Percentiles rank a stretch among this genome's conserved stretches.
Evolutionary conservation across 257 asterid genomes (phyloP).

Genomic region (Handroanthus guayacan): DNA sequence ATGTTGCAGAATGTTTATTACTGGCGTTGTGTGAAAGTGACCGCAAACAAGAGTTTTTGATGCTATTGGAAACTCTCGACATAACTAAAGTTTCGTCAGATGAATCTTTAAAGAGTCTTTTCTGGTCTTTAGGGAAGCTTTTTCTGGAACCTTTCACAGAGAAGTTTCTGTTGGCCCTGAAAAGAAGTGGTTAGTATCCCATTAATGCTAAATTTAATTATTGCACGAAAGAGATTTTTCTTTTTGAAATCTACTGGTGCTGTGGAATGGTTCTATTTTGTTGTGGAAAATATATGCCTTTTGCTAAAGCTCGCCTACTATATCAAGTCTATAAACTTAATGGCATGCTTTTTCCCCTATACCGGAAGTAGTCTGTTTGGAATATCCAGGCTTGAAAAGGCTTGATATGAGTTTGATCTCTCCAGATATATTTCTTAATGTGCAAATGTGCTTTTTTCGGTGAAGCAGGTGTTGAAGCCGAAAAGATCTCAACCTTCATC

Average conservation of each 20-base stretch:
- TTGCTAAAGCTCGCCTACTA: not conserved
- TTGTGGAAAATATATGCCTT: conserved; percentile 21
- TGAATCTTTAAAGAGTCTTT: conserved; percentile 51
- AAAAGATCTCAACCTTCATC: conserved; percentile 66
- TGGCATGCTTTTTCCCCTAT: not conserved
- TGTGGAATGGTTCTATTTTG: not conserved
- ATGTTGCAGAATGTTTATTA: conserved; percentile 69
- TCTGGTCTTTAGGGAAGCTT: conserved; percentile 76
- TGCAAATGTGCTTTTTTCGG: conserved; percentile 35
- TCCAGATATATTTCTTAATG: conserved; percentile 17
- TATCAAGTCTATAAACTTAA: conserved; percentile 15
- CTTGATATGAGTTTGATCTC: conserved; percentile 27
- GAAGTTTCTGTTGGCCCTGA: conserved; percentile 63
- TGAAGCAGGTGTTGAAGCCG: conserved; percentile 62
- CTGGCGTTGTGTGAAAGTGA: conserved; percentile 73
- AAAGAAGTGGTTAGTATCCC: conserved; percentile 61
- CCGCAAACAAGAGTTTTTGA: conserved; percentile 58
- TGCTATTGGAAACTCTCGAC: conserved; percentile 66
- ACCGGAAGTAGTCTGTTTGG: conserved; percentile 14
- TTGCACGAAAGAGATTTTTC: conserved; percentile 1
- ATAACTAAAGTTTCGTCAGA: conserved; percentile 63
- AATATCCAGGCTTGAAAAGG: conserved; percentile 24
- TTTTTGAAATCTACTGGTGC: not conserved
- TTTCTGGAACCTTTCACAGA: conserved; percentile 62
- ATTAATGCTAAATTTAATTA: not conserved